A percentile compares a stretch with the other conserved stretches of the same genome.
Evolutionary conservation across 768 basidiomycete genomes (phyloP).

Genomic region (Kondoa subrosea): DNA sequence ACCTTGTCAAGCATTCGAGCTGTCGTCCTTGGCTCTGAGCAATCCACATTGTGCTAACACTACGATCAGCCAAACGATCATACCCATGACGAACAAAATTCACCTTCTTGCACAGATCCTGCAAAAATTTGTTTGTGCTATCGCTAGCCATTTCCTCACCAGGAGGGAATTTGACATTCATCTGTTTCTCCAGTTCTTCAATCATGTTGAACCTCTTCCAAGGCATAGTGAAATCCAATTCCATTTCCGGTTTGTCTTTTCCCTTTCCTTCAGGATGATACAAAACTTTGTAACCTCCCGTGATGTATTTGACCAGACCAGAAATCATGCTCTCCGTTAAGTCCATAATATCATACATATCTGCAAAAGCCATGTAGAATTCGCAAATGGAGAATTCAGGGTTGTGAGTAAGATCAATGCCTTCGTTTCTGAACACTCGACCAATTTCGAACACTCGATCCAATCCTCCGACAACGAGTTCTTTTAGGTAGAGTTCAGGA

Average conservation of each 20-base stretch:
- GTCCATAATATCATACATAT: slow-evolving; percentile 98
- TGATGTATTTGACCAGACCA: slow-evolving; percentile 74
- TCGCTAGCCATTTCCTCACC: slow-evolving; percentile 74
- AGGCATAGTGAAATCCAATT: slow-evolving; percentile 74
- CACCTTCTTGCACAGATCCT: slow-evolving; percentile 70
- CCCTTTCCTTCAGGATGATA: slow-evolving; percentile 94
- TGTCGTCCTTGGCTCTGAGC: slow-evolving; percentile 87
- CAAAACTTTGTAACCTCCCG: slow-evolving; percentile 57
- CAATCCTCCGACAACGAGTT: slow-evolving; percentile 88
- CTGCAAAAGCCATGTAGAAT: slow-evolving; percentile 99
- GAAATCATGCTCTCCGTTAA: slow-evolving; percentile 80
- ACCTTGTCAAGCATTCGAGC: slow-evolving; percentile 78
- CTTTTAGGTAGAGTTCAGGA: slow-evolving; percentile 93
- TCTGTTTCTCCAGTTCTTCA: slow-evolving; percentile 80
- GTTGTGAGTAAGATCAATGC: slow-evolving; percentile 97
- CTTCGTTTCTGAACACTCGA: slow-evolving; percentile 92
- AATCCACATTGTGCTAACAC: slow-evolving; percentile 94
- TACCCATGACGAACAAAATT: slow-evolving; percentile 6
- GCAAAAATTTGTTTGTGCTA: slow-evolving; percentile 73
- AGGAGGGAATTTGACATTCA: slow-evolving; percentile 77
- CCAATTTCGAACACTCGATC: slow-evolving; percentile 98
- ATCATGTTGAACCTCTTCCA: slow-evolving; percentile 99
- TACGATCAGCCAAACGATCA: no score
- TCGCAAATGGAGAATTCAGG: slow-evolving; percentile 99
- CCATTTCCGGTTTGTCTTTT: slow-evolving; percentile 41